A percentile compares a stretch with the other conserved stretches of the same genome.
Conservation (phyloP, 345 rosid species). For the Angophora floribunda region DNA sequence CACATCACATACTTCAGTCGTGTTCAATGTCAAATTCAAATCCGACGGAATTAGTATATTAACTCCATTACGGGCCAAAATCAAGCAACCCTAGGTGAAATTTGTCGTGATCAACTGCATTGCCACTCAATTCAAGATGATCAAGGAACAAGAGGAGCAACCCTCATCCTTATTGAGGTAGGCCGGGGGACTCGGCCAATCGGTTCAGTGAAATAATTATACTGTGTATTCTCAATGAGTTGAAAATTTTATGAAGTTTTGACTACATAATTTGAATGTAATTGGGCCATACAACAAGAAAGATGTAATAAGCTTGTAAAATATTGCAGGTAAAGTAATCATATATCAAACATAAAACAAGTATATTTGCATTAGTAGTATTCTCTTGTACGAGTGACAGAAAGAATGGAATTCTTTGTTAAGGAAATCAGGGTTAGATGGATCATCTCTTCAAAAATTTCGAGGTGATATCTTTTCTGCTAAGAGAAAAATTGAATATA, state of each 20-base stretch:
- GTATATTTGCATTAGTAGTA: neutral
- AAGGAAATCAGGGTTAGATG: neutral
- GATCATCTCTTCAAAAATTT: neutral
- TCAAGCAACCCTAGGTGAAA: neutral
- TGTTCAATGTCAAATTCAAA: neutral
- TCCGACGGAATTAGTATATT: neutral
- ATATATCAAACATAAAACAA: neutral
- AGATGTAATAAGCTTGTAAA: neutral
- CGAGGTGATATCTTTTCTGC: neutral
- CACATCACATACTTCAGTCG: neutral
- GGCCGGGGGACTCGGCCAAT: neutral
- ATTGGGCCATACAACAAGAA: neutral
- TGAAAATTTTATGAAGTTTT: neutral
- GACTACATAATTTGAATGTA: neutral
- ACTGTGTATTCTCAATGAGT: neutral
- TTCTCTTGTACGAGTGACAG: neutral
- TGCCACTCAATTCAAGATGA: neutral
- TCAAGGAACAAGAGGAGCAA: neutral
- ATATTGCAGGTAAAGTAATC: neutral
- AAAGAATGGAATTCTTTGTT: neutral
- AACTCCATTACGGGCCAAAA: neutral
- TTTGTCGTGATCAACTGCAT: neutral
- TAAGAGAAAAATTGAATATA: neutral
- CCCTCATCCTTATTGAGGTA: neutral
- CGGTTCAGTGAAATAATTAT: neutral